phyloP scores from a whole-genome alignment of 2,329 filamentous ascomycete species.

The Eurotiales sp. region DNA sequence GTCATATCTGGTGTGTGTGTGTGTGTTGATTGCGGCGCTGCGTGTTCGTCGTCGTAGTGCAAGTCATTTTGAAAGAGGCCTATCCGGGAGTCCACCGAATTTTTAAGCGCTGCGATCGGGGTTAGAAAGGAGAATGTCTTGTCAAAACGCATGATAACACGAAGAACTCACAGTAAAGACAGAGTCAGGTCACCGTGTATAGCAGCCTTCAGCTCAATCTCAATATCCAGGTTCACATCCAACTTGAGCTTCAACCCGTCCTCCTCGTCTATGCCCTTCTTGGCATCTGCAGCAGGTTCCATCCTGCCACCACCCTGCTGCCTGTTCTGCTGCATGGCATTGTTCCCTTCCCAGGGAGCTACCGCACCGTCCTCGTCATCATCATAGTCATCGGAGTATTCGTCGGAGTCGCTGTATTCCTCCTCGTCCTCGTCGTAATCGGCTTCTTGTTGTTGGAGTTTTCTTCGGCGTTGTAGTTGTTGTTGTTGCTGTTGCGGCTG shows the following conservation, averaged over 20 bases:
- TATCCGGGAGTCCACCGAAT: too few species aligned
- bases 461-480: constrained; percentile 6
- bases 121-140: too few species aligned
- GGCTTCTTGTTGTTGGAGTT: not conserved
- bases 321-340: constrained; percentile 1
- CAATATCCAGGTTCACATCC: constrained; percentile 75
- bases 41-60: too few species aligned
- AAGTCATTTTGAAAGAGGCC: too few species aligned
- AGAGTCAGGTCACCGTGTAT: constrained; percentile 81
- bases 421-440: constrained; percentile 6
- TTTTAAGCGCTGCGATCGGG: too few species aligned
- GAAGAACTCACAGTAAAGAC: constrained; percentile 72
- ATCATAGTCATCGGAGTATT: constrained; percentile 9
- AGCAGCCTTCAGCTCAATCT: constrained; percentile 80
- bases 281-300: constrained; percentile 40
- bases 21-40: too few species aligned
- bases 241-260: constrained; percentile 69
- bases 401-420: constrained; percentile 6
- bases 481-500: too few species aligned
- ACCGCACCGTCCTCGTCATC: constrained; percentile 1
- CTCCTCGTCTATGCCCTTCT: too few species aligned
- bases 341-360: not conserved
- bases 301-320: constrained; percentile 32
- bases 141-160: too few species aligned
- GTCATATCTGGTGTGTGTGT: too few species aligned